These are phyloP conservation scores for Vitis hybrid DNA, from an alignment of 177 flowering plant species.

Conservation along the genomic window DNA sequence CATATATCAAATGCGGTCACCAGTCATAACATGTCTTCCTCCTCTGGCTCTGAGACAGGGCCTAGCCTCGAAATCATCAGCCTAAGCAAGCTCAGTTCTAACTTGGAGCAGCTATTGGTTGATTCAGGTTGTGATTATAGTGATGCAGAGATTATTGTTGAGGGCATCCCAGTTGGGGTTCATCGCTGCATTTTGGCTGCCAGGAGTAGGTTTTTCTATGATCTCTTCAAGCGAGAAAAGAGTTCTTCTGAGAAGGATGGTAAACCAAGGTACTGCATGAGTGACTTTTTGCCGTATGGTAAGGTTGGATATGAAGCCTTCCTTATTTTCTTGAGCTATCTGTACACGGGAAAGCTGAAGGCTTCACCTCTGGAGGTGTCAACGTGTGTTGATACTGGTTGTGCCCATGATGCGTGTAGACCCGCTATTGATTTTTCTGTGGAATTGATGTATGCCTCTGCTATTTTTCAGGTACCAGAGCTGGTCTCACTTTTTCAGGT, in stretches of 20 bases:
- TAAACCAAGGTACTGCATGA: constrained; percentile 48
- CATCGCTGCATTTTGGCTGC: constrained; percentile 72
- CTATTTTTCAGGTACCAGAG: constrained; percentile 59
- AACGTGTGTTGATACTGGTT: constrained; percentile 56
- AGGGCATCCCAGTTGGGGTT: constrained; percentile 47
- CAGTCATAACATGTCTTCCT: constrained; percentile 19
- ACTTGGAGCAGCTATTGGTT: constrained; percentile 53
- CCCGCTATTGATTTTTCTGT: constrained; percentile 66
- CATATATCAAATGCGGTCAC: constrained; percentile 53
- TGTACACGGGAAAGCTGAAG: constrained; percentile 70
- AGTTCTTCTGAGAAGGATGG: constrained; percentile 32
- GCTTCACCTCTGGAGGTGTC: constrained; percentile 61
- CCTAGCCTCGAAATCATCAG: constrained; percentile 49
- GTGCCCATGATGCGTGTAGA: constrained; percentile 63
- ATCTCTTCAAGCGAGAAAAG: constrained; percentile 37
- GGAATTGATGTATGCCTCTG: constrained; percentile 66
- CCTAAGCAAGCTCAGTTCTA: constrained; percentile 54
- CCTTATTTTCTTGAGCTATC: constrained; percentile 49
- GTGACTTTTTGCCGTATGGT: constrained; percentile 54
- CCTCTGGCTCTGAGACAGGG: constrained; percentile 27
- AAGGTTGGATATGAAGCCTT: constrained; percentile 69
- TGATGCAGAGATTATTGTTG: constrained; percentile 66
- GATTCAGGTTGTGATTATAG: constrained; percentile 40
- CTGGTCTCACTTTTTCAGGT: constrained; percentile 72
- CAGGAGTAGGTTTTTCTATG: constrained; percentile 57